Evolutionary conservation across 1,284 basidiomycete genomes (phyloP).

Genomic region (Papiliotrema flavescens): DNA sequence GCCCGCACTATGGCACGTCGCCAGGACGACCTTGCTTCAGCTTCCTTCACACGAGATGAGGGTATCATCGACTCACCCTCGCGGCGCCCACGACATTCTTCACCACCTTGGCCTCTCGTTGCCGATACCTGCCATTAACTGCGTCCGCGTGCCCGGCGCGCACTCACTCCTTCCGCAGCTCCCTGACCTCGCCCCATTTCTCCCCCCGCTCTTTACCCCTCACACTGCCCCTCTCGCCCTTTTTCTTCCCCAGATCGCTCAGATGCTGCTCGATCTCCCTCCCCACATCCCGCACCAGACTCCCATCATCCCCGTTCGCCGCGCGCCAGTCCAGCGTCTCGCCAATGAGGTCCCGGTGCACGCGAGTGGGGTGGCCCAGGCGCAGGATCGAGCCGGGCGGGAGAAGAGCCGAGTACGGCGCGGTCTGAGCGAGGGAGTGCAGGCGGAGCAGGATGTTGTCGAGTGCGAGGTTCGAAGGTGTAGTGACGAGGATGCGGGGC

Average conservation of each 20-base stretch:
- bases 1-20: conserved; percentile 89
- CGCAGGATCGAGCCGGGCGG: conserved; percentile 59
- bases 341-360: conserved; percentile 71
- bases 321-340: conserved; percentile 87
- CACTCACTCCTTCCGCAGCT: conserved; percentile 80
- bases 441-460: conserved; percentile 87
- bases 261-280: conserved; percentile 71
- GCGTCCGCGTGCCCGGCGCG: background rate
- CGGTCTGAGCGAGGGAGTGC: conserved; percentile 27
- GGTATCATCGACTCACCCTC: conserved; percentile 53
- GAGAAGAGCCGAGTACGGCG: conserved; percentile 34
- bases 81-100: conserved; percentile 72
- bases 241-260: conserved; percentile 66
- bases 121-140: conserved; percentile 62
- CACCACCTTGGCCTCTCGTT: conserved; percentile 79
- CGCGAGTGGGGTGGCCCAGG: conserved; percentile 87
- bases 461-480: conserved; percentile 46
- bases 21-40: conserved; percentile 66
- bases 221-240: conserved; percentile 62
- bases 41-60: background rate
- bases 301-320: conserved; percentile 70
- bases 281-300: conserved; percentile 78
- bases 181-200: conserved; percentile 87
- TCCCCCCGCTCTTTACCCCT: conserved; percentile 69
- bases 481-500: conserved; percentile 54